These are phyloP conservation scores for Fraxinus sp. DNA, from an alignment of 305 asterid genomes.

Conservation along the genomic window DNA sequence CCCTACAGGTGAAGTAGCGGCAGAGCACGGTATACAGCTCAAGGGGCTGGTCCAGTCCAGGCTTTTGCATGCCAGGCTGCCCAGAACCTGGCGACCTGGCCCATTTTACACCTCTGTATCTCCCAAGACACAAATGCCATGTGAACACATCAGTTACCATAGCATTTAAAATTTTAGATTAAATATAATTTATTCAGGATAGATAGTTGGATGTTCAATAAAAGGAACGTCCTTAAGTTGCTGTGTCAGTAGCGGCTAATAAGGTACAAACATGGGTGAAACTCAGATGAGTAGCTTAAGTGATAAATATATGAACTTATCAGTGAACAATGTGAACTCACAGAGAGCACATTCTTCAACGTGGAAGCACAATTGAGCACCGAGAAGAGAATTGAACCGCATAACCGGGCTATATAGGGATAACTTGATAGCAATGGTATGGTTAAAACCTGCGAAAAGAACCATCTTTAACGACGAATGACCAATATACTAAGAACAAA, in stretches of 20 bases:
- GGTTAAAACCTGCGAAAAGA: slow-evolving; percentile 49
- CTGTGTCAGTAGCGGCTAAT: not conserved
- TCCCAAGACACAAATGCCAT: not conserved
- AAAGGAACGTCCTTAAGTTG: not conserved
- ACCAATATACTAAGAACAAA: not conserved
- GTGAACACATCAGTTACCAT: not conserved
- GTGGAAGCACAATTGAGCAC: slow-evolving; percentile 59
- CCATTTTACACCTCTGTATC: not conserved
- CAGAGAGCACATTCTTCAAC: slow-evolving; percentile 67
- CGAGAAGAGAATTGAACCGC: slow-evolving; percentile 49
- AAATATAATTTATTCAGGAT: not conserved
- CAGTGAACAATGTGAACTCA: slow-evolving; percentile 30
- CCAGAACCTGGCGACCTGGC: not conserved
- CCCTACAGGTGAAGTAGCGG: not conserved
- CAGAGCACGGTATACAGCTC: not conserved
- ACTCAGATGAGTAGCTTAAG: not conserved
- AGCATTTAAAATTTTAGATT: not conserved
- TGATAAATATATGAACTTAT: not conserved
- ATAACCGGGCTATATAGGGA: slow-evolving; percentile 57
- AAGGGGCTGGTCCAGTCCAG: not conserved
- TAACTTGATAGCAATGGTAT: slow-evolving; percentile 66
- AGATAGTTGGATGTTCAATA: not conserved
- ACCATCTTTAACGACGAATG: not conserved
- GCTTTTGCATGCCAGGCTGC: not conserved
- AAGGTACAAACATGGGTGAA: not conserved